A percentile compares a stretch with the other conserved stretches of the same genome.
Conservation (phyloP, 352 stramenopile species). For the Blastocystis sp. region DNA sequence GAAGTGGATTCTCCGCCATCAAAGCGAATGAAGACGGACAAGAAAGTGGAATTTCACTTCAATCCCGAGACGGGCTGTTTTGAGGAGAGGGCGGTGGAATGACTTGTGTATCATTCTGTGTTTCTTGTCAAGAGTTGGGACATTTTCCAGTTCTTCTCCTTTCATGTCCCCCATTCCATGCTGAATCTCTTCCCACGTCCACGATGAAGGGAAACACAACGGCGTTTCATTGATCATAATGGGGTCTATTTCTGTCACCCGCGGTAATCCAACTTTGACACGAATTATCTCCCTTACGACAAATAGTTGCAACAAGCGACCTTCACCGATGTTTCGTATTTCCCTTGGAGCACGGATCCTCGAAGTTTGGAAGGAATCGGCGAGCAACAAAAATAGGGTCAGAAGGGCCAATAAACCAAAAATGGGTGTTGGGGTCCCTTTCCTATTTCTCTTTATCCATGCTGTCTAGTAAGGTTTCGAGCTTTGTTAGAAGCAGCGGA, state of each 20-base stretch:
- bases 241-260: not conserved
- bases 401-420: not conserved
- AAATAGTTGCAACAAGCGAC: too few relatives aligned
- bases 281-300: slow-evolving; percentile 21
- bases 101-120: not conserved
- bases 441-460: slow-evolving; percentile 16
- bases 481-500: not conserved
- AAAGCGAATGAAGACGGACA: not conserved
- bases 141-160: not conserved
- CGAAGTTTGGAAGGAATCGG: too few relatives aligned
- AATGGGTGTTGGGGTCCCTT: not conserved
- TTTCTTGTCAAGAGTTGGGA: slow-evolving; percentile 1
- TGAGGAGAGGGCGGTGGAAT: not conserved
- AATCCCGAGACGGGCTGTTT: slow-evolving; percentile 32
- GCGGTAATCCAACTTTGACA: not conserved
- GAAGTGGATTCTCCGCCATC: not conserved
- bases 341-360: too few relatives aligned
- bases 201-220: not conserved
- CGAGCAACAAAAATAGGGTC: not conserved
- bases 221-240: not conserved
- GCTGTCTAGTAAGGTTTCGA: not conserved
- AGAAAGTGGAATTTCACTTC: slow-evolving; percentile 21
- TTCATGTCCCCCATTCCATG: not conserved
- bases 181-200: not conserved
- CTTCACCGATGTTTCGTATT: too few relatives aligned